Evolutionary conservation across 75 land plant genomes (phyloP), one percentile per base, ranked within the genome.

Genomic region (Chamaecyparis obtusa): DNA sequence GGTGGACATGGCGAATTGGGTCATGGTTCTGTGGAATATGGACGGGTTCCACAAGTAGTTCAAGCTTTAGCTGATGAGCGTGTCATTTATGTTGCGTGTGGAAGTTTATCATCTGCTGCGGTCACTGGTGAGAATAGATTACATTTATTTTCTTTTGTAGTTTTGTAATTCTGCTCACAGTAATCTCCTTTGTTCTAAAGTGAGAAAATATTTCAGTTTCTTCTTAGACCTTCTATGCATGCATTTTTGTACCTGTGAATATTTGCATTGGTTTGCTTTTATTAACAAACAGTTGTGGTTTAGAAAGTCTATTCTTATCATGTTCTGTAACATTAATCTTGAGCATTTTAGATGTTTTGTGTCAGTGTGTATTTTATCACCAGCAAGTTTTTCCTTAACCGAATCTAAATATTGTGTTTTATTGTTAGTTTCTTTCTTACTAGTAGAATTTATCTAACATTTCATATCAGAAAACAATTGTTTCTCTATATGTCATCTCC

Each of bases 1-100:
- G 99, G 99, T 39, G 96, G 96, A 49, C 93, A 95, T 89, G 99
- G 99, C 75, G 99, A 98, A 85, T 86, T 98, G 89, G 99, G 98
- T 84, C 95, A 95, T 89, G 92, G 92, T 80, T 86, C 92, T 77
- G 80, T 91, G 24, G 85, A 93, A 49, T 94, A 88, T 91, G 89
- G 90, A 67, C 92, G 91, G 78, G 87, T 92, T 69, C 99, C 99
- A 77, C 72, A 41, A 71, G 85, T 90, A 27, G 94, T 98, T 86
- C 94, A 95, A 85, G 95, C 94, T 51, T 90, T 98, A 81, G 89
- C 89, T 49, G 87, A 91, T 78, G 88, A 94, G 44, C 87, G 72
- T 15, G 82, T 94, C 67, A 87, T 88, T 33, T 92, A 90, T 87
- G 90, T 98, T 83, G 93, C 99, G 41, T 98, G 99, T 90, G 98